Conservation (phyloP, 1,139 yeast genomes). For the Nakaseomyces nivariensis region DNA sequence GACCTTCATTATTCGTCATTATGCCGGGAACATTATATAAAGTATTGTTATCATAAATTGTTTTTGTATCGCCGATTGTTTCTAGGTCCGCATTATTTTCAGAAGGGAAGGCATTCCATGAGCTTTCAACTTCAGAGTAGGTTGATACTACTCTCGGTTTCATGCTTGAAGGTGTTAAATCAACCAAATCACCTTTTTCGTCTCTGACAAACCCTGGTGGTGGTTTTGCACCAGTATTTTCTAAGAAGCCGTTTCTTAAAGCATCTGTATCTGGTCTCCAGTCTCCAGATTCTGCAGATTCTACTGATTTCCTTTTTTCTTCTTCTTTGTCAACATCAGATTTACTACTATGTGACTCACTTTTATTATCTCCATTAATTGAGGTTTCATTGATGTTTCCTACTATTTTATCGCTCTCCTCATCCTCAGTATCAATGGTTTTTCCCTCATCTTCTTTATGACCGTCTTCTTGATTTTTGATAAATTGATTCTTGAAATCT, state of each 20-base stretch:
- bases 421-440: neutral
- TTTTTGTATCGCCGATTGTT: slow-evolving; percentile 28
- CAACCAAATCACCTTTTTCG: slow-evolving; percentile 24
- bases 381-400: neutral
- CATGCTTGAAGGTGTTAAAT: slow-evolving; percentile 24
- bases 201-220: slow-evolving; percentile 27
- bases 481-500: neutral
- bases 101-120: slow-evolving; percentile 30
- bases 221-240: slow-evolving; percentile 21
- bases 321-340: slow-evolving; percentile 3
- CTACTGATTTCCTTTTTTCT: neutral
- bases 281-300: slow-evolving; percentile 7
- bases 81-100: slow-evolving; percentile 19
- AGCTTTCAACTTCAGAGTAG: slow-evolving; percentile 27
- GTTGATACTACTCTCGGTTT: slow-evolving; percentile 22
- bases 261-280: slow-evolving; percentile 29
- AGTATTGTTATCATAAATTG: slow-evolving; percentile 29
- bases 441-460: neutral
- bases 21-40: slow-evolving; percentile 29
- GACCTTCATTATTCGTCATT: slow-evolving; percentile 17
- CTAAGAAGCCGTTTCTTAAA: slow-evolving; percentile 24
- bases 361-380: neutral
- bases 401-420: neutral
- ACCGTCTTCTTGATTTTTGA: neutral
- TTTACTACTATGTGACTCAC: neutral